These are phyloP conservation scores for Fusarium albosuccineum DNA, from an alignment of 2,329 filamentous ascomycete genomes.

Conservation along the genomic window DNA sequence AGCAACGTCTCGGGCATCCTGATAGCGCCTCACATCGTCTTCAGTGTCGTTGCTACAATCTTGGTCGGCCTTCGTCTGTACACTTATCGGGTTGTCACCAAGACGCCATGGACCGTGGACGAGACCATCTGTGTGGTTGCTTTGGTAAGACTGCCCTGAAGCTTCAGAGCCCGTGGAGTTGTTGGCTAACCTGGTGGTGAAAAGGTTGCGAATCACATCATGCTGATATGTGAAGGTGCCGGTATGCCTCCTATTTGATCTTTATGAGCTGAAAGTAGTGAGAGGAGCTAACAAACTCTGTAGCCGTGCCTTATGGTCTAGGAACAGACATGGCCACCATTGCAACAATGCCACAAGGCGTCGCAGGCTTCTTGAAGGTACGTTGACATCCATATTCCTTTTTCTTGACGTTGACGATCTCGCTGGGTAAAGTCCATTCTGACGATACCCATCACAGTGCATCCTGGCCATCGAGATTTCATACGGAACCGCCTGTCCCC, in stretches of 20 bases:
- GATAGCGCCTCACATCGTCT: constrained; percentile 8
- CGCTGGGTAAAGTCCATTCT: background rate
- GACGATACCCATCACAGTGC: background rate
- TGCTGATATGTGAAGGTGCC: constrained; percentile 7
- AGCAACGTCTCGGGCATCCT: background rate
- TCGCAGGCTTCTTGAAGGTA: constrained; percentile 11
- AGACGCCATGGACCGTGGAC: background rate
- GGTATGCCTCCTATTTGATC: background rate
- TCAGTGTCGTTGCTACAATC: constrained; percentile 13
- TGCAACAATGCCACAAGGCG: background rate
- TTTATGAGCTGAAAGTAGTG: background rate
- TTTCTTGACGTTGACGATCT: background rate
- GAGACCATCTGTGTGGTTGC: constrained; percentile 2
- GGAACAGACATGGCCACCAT: constrained; percentile 13
- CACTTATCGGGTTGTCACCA: constrained; percentile 3
- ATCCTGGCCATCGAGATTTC: constrained; percentile 11
- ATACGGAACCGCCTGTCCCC: constrained; percentile 10
- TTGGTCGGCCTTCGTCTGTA: constrained; percentile 17
- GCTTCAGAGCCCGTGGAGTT: no score
- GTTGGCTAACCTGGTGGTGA: background rate
- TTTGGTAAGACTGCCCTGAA: background rate
- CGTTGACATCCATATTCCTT: background rate
- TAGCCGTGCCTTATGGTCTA: background rate
- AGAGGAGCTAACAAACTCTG: background rate
- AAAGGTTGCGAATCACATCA: constrained; percentile 8